Evolutionary conservation across 345 rosid genomes (phyloP).

Genomic region (Citrus reticulata): DNA sequence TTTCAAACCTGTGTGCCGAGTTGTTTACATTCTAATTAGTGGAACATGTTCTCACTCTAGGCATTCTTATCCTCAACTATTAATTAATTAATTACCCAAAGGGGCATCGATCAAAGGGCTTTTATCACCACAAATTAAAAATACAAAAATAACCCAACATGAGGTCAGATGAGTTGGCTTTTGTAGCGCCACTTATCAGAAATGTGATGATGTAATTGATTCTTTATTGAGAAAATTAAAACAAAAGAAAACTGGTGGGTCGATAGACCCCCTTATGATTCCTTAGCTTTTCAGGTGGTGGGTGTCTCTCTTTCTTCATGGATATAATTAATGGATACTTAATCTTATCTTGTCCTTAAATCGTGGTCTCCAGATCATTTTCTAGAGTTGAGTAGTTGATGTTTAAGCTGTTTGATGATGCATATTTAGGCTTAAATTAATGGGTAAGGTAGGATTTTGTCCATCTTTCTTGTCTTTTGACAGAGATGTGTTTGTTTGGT

Average conservation of each 20-base stretch:
- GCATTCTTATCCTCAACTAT: conserved; percentile 27
- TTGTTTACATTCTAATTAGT: too few relatives aligned
- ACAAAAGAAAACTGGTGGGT: conserved; percentile 3
- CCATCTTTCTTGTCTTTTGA: neutral
- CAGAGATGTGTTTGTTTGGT: neutral
- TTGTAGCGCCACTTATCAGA: conserved; percentile 12
- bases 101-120: neutral
- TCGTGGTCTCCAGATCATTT: conserved; percentile 8
- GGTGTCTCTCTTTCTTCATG: conserved; percentile 2
- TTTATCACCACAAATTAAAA: neutral
- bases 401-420: conserved; percentile 23
- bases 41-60: neutral
- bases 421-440: conserved; percentile 21
- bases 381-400: conserved; percentile 26
- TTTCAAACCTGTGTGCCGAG: neutral
- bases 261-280: conserved; percentile 10
- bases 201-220: conserved; percentile 2
- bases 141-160: neutral
- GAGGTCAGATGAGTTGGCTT: conserved; percentile 22
- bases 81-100: neutral
- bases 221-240: neutral
- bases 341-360: conserved; percentile 28
- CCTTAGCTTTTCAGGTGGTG: neutral
- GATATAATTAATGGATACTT: conserved; percentile 1
- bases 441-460: conserved; percentile 12